Evolutionary conservation across 495 filamentous ascomycete genomes (phyloP).

Genomic region (Tuber brumale): DNA sequence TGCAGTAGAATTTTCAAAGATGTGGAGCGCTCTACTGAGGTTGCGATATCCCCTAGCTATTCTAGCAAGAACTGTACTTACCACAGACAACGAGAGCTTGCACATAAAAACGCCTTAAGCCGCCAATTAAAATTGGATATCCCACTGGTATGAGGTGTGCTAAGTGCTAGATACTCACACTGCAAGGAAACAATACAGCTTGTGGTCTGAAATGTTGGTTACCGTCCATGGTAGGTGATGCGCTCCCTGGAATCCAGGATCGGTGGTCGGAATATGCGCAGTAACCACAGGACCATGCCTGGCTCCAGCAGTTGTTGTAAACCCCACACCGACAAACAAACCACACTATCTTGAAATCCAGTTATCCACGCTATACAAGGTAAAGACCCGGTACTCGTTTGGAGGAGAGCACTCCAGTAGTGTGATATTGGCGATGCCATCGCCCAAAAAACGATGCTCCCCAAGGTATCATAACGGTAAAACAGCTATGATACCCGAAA

Average conservation of each 20-base stretch:
- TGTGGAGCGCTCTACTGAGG: too few relatives aligned
- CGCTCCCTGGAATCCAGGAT: not conserved
- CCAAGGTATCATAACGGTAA: not conserved
- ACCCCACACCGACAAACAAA: not conserved
- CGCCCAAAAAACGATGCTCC: not conserved
- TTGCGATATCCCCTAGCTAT: too few relatives aligned
- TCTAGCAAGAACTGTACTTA: too few relatives aligned
- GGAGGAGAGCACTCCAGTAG: too few relatives aligned
- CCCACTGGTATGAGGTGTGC: not conserved
- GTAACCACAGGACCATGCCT: too few relatives aligned
- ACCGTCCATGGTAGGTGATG: not conserved
- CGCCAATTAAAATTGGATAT: not conserved
- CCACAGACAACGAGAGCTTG: too few relatives aligned
- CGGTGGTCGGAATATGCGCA: not conserved
- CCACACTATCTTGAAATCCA: not conserved
- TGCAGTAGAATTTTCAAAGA: too few relatives aligned
- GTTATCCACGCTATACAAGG: not conserved
- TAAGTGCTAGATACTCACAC: not conserved
- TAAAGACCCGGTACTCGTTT: too few relatives aligned
- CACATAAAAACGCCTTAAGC: too few relatives aligned
- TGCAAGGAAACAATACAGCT: not conserved
- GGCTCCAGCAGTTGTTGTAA: not conserved
- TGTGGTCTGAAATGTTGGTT: not conserved
- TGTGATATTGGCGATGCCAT: too few relatives aligned
- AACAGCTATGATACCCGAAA: not conserved